Base-by-base conservation (phyloP, 2,329 filamentous ascomycete genomes). In the Ophioceras dolichostomum region DNA sequence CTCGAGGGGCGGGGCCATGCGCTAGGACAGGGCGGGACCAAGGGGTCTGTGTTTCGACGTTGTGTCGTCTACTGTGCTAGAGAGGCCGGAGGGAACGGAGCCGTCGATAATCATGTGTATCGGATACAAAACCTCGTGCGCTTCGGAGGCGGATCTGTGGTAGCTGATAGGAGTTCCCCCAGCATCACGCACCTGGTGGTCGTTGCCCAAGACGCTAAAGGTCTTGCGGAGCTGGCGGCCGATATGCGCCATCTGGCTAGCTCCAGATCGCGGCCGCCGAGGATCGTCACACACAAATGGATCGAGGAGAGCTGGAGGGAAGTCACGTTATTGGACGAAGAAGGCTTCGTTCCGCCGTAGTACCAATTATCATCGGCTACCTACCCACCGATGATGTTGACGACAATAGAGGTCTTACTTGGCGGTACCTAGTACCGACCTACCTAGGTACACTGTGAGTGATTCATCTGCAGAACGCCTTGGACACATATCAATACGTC, bases 231-330 rank as follows among this genome's bases (percentile, higher is more conserved):
- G 18, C 46, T 56, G 7, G 58, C 65, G 5, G 62, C 57, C 5
- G 56, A 58, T n/a, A 51, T 77, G 10, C 61, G 70, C 22, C 51
- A 59, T 5, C 48, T 52, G 34, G 57, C 74, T 14, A 68, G 70
- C 41, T 48, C 47, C 16, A 55, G 68, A 37, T 55, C 52, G 6
- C 60, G 52, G 37, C 57, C 87, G 26, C 84, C 88, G 1, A 67
- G 84, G 44, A 58, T 89, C 6, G 81, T 95, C 2, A 70, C 62
- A 0, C 55, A 67, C 9, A 63, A 65, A 12, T 98, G 91, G 91
- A 59, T 95, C 1, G 69, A 79, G 36, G 76, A 82, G 37, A 84
- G 83, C 49, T 94, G 88, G 86, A 66, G 65, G 41, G 84, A 89
- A 54, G 69, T 67, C 44, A 94, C 86, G 1, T 51, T 83, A 42